Evolutionary conservation across 2,329 filamentous ascomycete genomes (phyloP).

Genomic region (Fusarium sublunatum): DNA sequence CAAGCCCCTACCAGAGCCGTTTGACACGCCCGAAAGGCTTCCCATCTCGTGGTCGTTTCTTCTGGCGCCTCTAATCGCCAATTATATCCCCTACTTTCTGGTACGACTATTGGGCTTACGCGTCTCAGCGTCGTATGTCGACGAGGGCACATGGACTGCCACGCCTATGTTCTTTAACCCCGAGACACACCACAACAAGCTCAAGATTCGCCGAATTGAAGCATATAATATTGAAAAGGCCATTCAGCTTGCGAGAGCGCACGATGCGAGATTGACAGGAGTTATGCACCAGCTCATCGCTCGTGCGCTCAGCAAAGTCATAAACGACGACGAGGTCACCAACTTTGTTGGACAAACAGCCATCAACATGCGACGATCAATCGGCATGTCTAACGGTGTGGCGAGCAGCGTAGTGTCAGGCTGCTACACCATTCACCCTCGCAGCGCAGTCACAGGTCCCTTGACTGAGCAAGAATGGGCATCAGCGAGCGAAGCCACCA

Average conservation of each 20-base stretch:
- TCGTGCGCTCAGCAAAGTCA: slow-evolving; percentile 35
- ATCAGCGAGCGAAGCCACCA: slow-evolving; percentile 25
- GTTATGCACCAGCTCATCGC: slow-evolving; percentile 36
- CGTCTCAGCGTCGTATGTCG: slow-evolving; percentile 13
- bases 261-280: slow-evolving; percentile 40
- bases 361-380: slow-evolving; percentile 40
- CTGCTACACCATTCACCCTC: slow-evolving; percentile 24
- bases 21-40: slow-evolving; percentile 41
- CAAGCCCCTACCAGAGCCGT: slow-evolving; percentile 25
- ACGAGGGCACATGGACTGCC: slow-evolving; percentile 39
- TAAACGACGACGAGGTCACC: slow-evolving; percentile 32
- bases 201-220: slow-evolving; percentile 32
- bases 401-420: slow-evolving; percentile 34
- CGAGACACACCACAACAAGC: slow-evolving; percentile 20
- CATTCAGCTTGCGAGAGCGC: slow-evolving; percentile 18
- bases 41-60: slow-evolving; percentile 43
- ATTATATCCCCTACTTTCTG: slow-evolving; percentile 32
- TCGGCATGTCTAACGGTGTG: slow-evolving; percentile 35
- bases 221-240: slow-evolving; percentile 17
- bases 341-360: slow-evolving; percentile 43
- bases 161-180: slow-evolving; percentile 26
- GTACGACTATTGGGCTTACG: slow-evolving; percentile 30
- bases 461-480: slow-evolving; percentile 39
- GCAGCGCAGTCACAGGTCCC: slow-evolving; percentile 5
- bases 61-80: slow-evolving; percentile 30